Evolutionary conservation across 179 eudicot genomes (phyloP).

Genomic region (Silene vulgaris): DNA sequence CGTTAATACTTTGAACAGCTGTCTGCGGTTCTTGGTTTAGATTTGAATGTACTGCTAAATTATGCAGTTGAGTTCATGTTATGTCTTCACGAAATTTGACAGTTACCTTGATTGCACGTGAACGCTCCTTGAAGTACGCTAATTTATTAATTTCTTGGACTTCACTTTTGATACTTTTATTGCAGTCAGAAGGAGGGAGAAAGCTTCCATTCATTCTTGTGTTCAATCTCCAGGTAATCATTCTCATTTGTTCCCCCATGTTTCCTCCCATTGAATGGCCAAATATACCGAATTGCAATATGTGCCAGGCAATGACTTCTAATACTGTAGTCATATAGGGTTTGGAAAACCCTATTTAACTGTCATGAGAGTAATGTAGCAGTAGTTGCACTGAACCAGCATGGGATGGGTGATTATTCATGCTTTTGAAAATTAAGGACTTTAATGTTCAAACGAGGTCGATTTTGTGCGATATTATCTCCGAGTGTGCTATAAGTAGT

Average conservation of each 20-base stretch:
- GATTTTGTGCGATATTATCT: neutral
- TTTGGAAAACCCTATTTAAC: neutral
- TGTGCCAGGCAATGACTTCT: neutral
- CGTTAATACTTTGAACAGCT: neutral
- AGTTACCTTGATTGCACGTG: neutral
- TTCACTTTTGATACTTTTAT: conserved; percentile 25
- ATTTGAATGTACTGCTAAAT: conserved; percentile 1
- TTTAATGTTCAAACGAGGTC: neutral
- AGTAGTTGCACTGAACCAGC: neutral
- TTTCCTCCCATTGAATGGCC: neutral
- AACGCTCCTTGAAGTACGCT: neutral
- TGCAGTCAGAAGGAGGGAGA: conserved; percentile 88
- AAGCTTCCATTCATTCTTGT: conserved; percentile 80
- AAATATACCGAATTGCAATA: neutral
- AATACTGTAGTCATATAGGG: neutral
- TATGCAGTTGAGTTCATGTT: neutral
- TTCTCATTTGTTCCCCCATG: neutral
- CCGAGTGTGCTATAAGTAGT: neutral
- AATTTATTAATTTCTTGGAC: conserved; percentile 6
- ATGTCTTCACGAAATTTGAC: neutral
- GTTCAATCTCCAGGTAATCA: conserved; percentile 75
- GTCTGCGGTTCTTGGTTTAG: neutral
- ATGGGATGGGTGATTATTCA: too few species aligned
- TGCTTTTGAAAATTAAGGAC: neutral
- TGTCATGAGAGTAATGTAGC: neutral